Evolutionary conservation across 2,329 filamentous ascomycete genomes (phyloP).

Genomic region (Diaporthe sp.): DNA sequence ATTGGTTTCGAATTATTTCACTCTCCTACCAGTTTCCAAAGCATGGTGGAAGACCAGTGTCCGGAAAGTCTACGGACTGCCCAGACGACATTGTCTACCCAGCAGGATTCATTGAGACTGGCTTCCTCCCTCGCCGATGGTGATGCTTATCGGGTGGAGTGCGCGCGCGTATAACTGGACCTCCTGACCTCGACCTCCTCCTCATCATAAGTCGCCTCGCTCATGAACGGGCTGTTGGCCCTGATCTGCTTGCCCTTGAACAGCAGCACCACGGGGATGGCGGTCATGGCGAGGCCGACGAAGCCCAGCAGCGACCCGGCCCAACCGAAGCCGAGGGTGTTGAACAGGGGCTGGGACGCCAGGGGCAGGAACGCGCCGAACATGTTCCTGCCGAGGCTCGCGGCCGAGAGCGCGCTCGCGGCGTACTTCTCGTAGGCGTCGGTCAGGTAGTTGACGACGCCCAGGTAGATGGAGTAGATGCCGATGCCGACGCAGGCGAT

Average conservation of each 20-base stretch:
- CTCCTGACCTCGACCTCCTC: conserved; percentile 8
- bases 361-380: conserved; percentile 66
- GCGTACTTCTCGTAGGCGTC: conserved; percentile 78
- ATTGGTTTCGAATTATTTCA: neutral
- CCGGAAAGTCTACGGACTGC: neutral
- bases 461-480: conserved; percentile 78
- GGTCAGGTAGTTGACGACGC: conserved; percentile 78
- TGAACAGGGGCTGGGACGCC: conserved; percentile 65
- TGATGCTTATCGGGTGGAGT: neutral
- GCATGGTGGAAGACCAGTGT: neutral
- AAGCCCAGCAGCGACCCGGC: conserved; percentile 76
- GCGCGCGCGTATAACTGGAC: neutral
- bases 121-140: no score
- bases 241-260: conserved; percentile 75
- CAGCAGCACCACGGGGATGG: conserved; percentile 77
- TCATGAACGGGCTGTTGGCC: conserved; percentile 73
- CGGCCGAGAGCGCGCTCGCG: conserved; percentile 75
- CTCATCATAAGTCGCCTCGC: conserved; percentile 37
- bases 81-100: neutral
- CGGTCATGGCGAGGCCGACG: conserved; percentile 69
- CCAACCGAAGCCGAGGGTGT: conserved; percentile 54
- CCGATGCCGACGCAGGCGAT: conserved; percentile 74
- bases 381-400: conserved; percentile 76
- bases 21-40: neutral
- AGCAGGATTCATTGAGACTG: neutral